Evolutionary conservation across 1,284 basidiomycete species (phyloP).

Genomic region (Fomitiporia mediterranea): DNA sequence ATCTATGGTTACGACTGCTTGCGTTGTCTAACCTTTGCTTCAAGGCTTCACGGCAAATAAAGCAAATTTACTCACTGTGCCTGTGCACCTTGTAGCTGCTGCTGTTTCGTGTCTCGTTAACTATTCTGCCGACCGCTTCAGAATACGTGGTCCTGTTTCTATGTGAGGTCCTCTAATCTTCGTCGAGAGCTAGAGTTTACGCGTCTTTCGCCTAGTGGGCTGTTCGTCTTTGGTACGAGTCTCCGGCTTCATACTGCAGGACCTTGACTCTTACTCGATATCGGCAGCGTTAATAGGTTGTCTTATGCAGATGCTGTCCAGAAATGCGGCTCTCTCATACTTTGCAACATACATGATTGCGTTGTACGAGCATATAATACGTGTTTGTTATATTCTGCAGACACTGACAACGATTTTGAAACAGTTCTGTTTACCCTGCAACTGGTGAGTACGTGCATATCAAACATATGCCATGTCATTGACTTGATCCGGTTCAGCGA

Average conservation of each 20-base stretch:
- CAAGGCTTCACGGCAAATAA: constrained; percentile 63
- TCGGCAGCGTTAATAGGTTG: constrained; percentile 46
- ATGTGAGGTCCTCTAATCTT: constrained; percentile 38
- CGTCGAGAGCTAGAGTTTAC: not conserved
- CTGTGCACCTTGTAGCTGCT: constrained; percentile 65
- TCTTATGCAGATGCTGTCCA: constrained; percentile 64
- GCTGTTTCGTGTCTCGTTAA: constrained; percentile 59
- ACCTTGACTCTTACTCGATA: too few species aligned
- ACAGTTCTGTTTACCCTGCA: too few species aligned
- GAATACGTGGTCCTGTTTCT: constrained; percentile 56
- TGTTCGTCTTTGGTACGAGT: constrained; percentile 34
- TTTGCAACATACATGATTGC: constrained; percentile 67
- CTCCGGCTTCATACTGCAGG: too few species aligned
- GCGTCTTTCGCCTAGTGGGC: constrained; percentile 27
- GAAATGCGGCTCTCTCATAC: constrained; percentile 59
- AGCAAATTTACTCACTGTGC: constrained; percentile 68
- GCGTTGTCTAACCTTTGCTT: constrained; percentile 12
- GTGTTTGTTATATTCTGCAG: too few species aligned
- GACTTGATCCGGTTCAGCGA: too few species aligned
- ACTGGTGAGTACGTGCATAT: constrained; percentile 63
- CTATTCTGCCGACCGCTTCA: constrained; percentile 54
- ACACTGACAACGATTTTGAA: too few species aligned
- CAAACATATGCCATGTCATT: too few species aligned
- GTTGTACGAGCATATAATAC: constrained; percentile 41
- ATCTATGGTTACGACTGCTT: not conserved